Base-by-base conservation (phyloP, 257 asterid genomes). In the Thymus quinquecostatus region DNA sequence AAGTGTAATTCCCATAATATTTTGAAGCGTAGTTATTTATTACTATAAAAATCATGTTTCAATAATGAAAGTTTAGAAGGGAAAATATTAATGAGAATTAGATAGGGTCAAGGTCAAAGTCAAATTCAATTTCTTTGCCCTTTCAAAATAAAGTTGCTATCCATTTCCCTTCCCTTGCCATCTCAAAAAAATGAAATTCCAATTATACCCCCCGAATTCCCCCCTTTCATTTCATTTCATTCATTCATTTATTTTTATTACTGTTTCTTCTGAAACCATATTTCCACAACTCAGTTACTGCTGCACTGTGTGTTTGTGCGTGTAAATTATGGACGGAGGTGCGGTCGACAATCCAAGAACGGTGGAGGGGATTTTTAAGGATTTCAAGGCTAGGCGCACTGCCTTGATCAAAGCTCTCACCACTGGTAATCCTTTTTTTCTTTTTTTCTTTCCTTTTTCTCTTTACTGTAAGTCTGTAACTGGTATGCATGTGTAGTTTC, bases 321-420 rank as follows among this genome's bases (percentile, higher is more conserved):
- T 6, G 6, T 3, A 2, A 38, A 38, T 6, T 6, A 84, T 84
- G 89, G 89, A 84, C 62, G 84, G 80, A 50, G 83, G 53, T 45
- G 72, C 74, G 50, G 79, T 11, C 36, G 70, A 60, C 45, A 69
- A 53, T 60, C 81, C 87, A 68, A 80, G 82, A 6, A 70, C 87
- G 53, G 87, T 80, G 4, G 90, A 82, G 40, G 83, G 83, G 47
- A 82, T 83, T 74, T 85, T 81, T 80, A 48, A 61, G 21, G 90
- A 85, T 79, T 85, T 82, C 79, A 83, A 74, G 47, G 88, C 83
- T 64, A 75, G 90, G n/a, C 83, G 90, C 36, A 77, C 44, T 58
- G 90, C 84, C 69, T 74, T 85, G 79, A 85, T 85, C 74, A 83
- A 70, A 81, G 90, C 88, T 76, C 84, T 85, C 53, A 79, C 90